These are phyloP conservation scores for Hippophae rhamnoides DNA, from an alignment of 306 rosid genomes.

Conservation along the genomic window DNA sequence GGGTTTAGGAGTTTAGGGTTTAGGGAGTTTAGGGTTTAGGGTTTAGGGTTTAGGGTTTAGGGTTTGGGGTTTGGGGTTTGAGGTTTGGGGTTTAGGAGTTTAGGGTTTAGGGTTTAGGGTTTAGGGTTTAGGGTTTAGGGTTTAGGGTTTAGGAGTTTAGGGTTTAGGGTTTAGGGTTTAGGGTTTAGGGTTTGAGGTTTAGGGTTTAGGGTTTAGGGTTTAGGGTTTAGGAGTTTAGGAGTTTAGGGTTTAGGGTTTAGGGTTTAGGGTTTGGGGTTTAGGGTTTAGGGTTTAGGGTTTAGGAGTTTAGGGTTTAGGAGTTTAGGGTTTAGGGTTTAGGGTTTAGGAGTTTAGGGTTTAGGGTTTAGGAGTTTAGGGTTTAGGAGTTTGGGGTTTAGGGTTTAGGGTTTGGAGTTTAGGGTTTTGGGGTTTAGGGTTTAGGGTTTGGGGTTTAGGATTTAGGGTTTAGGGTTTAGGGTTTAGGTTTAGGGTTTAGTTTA, in stretches of 20 bases:
- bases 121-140: no score
- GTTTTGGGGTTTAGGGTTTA: slow-evolving; percentile 15
- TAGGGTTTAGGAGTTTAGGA: slow-evolving; percentile 6
- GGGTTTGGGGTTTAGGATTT: slow-evolving; percentile 15
- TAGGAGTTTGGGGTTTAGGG: slow-evolving; percentile 9
- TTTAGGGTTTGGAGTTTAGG: slow-evolving; percentile 6
- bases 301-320: background rate
- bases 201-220: slow-evolving; percentile 10
- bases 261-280: no score
- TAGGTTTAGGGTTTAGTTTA: no score
- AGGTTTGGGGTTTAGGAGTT: slow-evolving; percentile 3
- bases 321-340: slow-evolving; percentile 5
- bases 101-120: slow-evolving; percentile 7
- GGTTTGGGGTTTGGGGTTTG: background rate
- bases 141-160: slow-evolving; percentile 22
- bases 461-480: slow-evolving; percentile 16
- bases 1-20: slow-evolving; percentile 8
- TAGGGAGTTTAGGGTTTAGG: no score
- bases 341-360: slow-evolving; percentile 10
- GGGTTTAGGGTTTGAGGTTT: slow-evolving; percentile 17
- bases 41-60: slow-evolving; percentile 2
- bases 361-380: slow-evolving; percentile 14
- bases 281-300: slow-evolving; percentile 20
- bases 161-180: slow-evolving; percentile 11
- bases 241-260: slow-evolving; percentile 21